Evolutionary conservation across 805 yeast genomes (phyloP), one percentile per base, ranked within the genome.

Genomic region (Yarrowia sp.): DNA sequence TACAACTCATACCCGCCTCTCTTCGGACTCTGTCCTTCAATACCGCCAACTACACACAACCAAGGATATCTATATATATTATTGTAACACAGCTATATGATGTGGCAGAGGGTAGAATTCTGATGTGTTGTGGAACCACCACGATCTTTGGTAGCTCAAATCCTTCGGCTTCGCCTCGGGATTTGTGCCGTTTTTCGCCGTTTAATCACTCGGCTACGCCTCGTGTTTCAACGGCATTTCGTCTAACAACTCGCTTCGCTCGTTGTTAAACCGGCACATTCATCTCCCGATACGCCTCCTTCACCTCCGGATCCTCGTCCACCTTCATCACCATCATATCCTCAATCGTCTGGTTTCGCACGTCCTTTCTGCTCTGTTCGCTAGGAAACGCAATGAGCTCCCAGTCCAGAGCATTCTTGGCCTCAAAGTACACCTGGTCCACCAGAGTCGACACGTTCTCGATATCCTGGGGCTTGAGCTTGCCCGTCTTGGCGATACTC

Each of bases 281-380:
- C 50, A 58, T 6, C 49, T 42, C 49, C 38, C 66, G 19, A 9
- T 38, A 47, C 2, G 55, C 55, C 53, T 61, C 66, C 55, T 46
- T 47, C 9, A 61, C 66, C 36, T 61, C 66, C 8, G 55, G 55
- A 30, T 61, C 66, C 55, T 61, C 66, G 17, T 61, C 66, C 66
- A 61, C 15, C 34, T 47, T 61, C 55, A 61, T 46, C 14, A 24
- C 38, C 43, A 61, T 13, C 66, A 61, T 61, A 20, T 61, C 66
- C 12, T 46, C 17, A 20, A 61, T 61, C 14, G 66, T 47, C 66
- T 47, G 55, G 13, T n/a, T 6, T 24, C 66, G 19, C 6, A 61
- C 66, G 1, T 39, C 64, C 44, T 17, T 20, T 38, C 53, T 13
- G 24, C 38, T 36, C 36, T 20, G 9, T 12, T 44, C 55, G 3